Evolutionary conservation across 2,329 filamentous ascomycete species (phyloP), one percentile per base, ranked within the genome.

Genomic region (Colletotrichum cordylinicola): DNA sequence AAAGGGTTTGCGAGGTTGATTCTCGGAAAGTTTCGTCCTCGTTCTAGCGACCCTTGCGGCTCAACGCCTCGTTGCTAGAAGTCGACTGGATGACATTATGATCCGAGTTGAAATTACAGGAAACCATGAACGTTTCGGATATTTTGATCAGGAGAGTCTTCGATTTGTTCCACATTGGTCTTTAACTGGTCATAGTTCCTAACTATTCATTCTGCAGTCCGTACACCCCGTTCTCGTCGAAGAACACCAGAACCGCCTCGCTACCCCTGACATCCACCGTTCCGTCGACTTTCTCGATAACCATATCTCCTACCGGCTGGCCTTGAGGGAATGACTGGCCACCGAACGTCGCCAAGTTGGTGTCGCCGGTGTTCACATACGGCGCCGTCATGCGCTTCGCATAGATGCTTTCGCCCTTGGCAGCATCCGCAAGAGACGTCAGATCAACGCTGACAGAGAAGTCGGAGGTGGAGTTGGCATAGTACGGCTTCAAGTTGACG

Each of bases 311-410:
- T 37, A 58, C 72, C 1, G 72, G 60, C 35, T 71, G 24, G 2
- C 72, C 72, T 2, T 55, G 60, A 0, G 72, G 69, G 16, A 75
- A 75, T 3, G 73, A 67, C 31, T 75, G 73, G 0, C 73, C 73
- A 5, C 61, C 55, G 39, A 69, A 75, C 0, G 31, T 67, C 2
- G 69, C 35, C 39, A 72, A 2, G 2, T 21, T 62, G 15, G 29
- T 55, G 18, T 75, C 56, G 12, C 64, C 69, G 5, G 61, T 72
- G 62, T 75, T 56, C 5, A 75, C 73, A 27, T 18, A 72, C 1
- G 73, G 73, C 31, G 73, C 73, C 4, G 73, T 75, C 69, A 75
- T 72, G 2, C 72, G 69, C 72, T 75, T 75, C 1, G 16, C 39
- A 24, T 39, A 29, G 10, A 37, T 18, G 10, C 18, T 12, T 1